Conservation (phyloP, 2,329 filamentous ascomycete species). For the Sarocladiaceae sp. region DNA sequence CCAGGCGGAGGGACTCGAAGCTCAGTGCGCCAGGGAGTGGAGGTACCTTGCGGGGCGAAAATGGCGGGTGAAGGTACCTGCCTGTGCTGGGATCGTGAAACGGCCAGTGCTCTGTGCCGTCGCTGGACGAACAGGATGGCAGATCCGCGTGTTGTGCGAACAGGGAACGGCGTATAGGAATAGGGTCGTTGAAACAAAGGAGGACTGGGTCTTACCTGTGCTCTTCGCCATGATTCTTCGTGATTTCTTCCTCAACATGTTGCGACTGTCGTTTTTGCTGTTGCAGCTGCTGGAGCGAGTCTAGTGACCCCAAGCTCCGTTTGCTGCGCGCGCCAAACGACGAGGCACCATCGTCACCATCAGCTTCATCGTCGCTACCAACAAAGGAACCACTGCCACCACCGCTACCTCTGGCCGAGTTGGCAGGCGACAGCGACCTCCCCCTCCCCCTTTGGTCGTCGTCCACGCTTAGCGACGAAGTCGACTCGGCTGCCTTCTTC, state of each 20-base stretch:
- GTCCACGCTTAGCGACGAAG: slow-evolving; percentile 10
- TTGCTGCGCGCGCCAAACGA: too few relatives aligned
- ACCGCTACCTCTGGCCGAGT: neutral
- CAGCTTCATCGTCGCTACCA: neutral
- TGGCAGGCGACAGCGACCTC: slow-evolving; percentile 2
- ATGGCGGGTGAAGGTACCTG: neutral
- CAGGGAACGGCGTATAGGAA: too few relatives aligned
- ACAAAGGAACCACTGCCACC: neutral
- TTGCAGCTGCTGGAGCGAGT: neutral
- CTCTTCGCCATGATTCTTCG: neutral
- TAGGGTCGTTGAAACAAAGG: slow-evolving; percentile 5
- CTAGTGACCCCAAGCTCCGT: slow-evolving; percentile 5
- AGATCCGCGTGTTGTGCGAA: too few relatives aligned
- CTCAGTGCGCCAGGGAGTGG: too few relatives aligned
- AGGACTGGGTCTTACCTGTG: slow-evolving; percentile 1
- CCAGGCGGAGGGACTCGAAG: too few relatives aligned
- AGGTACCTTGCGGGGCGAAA: neutral
- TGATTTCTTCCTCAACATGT: too few relatives aligned
- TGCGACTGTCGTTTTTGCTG: neutral
- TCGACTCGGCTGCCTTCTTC: slow-evolving; percentile 24
- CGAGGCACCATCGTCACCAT: neutral
- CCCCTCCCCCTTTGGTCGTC: slow-evolving; percentile 10
- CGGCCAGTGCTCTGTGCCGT: slow-evolving; percentile 1
- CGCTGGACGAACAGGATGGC: too few relatives aligned
- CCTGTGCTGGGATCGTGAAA: neutral